phyloP scores from a whole-genome alignment of 345 rosid species.

The Euphorbia tirucalli region DNA sequence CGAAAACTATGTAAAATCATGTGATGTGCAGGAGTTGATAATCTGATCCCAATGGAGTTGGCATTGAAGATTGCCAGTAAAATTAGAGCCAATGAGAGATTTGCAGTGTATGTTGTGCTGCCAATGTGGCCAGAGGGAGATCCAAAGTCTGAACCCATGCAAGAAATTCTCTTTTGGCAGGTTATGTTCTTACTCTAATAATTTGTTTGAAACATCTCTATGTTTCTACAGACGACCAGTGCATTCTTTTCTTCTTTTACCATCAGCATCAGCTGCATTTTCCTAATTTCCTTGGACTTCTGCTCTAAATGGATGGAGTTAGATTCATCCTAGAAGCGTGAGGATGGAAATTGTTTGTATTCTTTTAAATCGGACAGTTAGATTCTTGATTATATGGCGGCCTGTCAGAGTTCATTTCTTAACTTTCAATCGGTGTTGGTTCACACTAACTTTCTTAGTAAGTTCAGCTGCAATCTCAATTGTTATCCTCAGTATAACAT shows the following conservation, averaged over 20 bases:
- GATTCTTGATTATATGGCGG: not conserved
- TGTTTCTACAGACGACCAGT: not conserved
- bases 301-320: not conserved
- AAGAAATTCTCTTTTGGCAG: conserved; percentile 98
- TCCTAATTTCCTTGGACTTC: not conserved
- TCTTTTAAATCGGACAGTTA: not conserved
- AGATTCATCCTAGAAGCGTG: not conserved
- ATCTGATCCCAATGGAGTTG: conserved; percentile 93
- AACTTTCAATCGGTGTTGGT: conserved; percentile 4
- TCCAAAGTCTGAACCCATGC: conserved; percentile 68
- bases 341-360: not conserved
- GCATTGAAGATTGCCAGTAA: conserved; percentile 88
- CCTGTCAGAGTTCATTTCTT: not conserved
- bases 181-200: conserved; percentile 31
- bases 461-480: too few species aligned
- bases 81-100: conserved; percentile 85
- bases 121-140: conserved; percentile 99
- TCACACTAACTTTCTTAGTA: not conserved
- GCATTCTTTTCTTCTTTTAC: not conserved
- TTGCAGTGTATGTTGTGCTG: conserved; percentile 76
- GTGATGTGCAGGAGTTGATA: conserved; percentile 75
- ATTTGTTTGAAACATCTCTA: conserved; percentile 2
- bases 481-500: too few species aligned
- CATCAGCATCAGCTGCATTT: not conserved
- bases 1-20: not conserved